These are phyloP conservation scores for Isoetes taiwanensis DNA, from an alignment of 75 land plant genomes.

Conservation along the genomic window DNA sequence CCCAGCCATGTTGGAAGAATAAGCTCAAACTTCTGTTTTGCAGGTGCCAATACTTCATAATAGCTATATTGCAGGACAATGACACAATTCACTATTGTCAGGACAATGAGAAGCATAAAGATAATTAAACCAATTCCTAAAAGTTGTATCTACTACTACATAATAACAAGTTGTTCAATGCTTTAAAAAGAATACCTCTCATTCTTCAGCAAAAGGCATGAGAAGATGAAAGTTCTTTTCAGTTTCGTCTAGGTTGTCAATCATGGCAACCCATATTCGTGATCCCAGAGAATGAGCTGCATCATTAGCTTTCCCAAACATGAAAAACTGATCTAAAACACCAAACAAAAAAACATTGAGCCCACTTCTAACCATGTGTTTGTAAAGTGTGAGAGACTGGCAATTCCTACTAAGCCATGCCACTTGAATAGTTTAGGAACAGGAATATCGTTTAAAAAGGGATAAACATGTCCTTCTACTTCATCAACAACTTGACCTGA, in stretches of 20 bases:
- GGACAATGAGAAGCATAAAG: no score
- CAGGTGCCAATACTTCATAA: constrained; percentile 44
- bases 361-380: neutral
- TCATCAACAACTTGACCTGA: neutral
- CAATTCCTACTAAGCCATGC: neutral
- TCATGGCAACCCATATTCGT: neutral
- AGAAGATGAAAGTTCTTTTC: neutral
- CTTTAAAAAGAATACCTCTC: no score
- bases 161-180: no score
- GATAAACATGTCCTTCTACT: constrained; percentile 3
- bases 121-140: no score
- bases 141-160: no score
- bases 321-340: neutral
- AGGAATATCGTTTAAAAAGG: neutral
- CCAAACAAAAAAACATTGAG: neutral
- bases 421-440: neutral
- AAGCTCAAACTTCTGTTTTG: constrained; percentile 60
- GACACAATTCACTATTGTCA: no score
- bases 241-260: neutral
- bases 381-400: neutral
- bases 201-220: no score
- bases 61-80: constrained; percentile 26
- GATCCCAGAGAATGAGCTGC: neutral
- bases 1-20: constrained; percentile 80
- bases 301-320: neutral